Conservation (phyloP, 768 basidiomycete genomes). For the Xerocomus spinulosus region DNA sequence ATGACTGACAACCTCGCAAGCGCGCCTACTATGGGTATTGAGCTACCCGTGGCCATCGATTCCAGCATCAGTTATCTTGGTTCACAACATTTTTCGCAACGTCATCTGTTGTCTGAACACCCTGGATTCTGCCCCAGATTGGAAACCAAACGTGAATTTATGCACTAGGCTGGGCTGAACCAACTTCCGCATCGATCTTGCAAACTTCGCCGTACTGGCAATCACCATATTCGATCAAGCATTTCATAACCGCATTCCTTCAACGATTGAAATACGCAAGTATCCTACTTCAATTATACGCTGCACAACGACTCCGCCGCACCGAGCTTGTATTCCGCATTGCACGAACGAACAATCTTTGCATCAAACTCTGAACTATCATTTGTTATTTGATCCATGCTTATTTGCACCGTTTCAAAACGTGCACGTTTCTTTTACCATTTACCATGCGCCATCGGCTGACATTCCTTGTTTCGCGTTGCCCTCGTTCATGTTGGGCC, state of each 20-base stretch:
- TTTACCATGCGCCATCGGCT: constrained; percentile 28
- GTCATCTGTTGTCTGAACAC: constrained; percentile 18
- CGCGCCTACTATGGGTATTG: constrained; percentile 63
- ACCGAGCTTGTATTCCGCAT: constrained; percentile 19
- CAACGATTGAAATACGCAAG: constrained; percentile 24
- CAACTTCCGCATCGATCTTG: constrained; percentile 32
- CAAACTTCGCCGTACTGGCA: constrained; percentile 16
- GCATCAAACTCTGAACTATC: constrained; percentile 30
- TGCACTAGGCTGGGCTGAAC: constrained; percentile 16
- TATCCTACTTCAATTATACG: constrained; percentile 20
- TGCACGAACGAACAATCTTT: constrained; percentile 29
- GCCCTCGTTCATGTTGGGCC: constrained; percentile 17
- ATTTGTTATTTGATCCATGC: constrained; percentile 31
- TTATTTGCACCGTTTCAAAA: constrained; percentile 33
- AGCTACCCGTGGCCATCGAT: constrained; percentile 11
- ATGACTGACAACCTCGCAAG: constrained; percentile 30
- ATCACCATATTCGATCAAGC: constrained; percentile 21
- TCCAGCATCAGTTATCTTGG: constrained; percentile 25
- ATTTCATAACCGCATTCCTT: constrained; percentile 24
- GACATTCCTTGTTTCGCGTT: constrained; percentile 18
- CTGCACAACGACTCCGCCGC: constrained; percentile 13
- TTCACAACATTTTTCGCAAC: constrained; percentile 25
- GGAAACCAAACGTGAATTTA: constrained; percentile 25
- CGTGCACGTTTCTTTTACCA: constrained; percentile 23
- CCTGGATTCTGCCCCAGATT: constrained; percentile 16